A percentile compares a stretch with the other conserved stretches of the same genome.
These are phyloP conservation scores for Paracoccidioides brasiliensis DNA, from an alignment of 2,329 filamentous ascomycete genomes.

Conservation along the genomic window DNA sequence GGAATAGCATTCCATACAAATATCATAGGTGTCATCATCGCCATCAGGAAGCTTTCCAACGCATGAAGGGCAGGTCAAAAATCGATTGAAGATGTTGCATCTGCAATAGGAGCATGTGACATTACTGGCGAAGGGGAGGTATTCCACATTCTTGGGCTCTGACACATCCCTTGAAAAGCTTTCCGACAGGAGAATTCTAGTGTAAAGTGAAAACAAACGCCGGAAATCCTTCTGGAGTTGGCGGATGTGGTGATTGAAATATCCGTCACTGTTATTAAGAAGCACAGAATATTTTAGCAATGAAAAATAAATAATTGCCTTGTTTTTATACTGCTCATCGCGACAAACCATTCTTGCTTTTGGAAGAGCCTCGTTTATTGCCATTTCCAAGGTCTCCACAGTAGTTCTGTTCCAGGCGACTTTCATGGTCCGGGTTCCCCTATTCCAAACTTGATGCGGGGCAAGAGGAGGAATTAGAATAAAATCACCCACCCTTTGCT, in stretches of 20 bases:
- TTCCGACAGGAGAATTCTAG: constrained; percentile 68
- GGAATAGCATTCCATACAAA: constrained; percentile 97
- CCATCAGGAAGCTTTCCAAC: constrained; percentile 52
- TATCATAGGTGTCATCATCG: constrained; percentile 77
- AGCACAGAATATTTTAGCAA: constrained; percentile 60
- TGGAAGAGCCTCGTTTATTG: constrained; percentile 73
- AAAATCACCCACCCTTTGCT: constrained; percentile 82
- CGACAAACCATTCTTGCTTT: constrained; percentile 84
- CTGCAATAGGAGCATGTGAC: constrained; percentile 93
- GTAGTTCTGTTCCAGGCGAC: constrained; percentile 96
- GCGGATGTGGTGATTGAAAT: constrained; percentile 43
- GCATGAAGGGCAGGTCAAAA: constrained; percentile 82
- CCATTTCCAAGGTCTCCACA: constrained; percentile 76
- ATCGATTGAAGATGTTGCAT: constrained; percentile 93
- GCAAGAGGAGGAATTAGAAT: constrained; percentile 87
- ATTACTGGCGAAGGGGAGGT: constrained; percentile 72
- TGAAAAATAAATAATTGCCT: constrained; percentile 84
- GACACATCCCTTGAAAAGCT: constrained; percentile 56
- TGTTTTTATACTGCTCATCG: constrained; percentile 98
- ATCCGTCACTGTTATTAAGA: constrained; percentile 43
- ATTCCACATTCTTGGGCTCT: constrained; percentile 58
- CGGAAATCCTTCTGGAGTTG: constrained; percentile 76
- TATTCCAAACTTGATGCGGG: constrained; percentile 96
- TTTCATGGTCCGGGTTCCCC: constrained; percentile 90
- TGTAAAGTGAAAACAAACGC: constrained; percentile 63